Conservation (phyloP, 495 filamentous ascomycete species). For the Aspergillus nidulans region DNA sequence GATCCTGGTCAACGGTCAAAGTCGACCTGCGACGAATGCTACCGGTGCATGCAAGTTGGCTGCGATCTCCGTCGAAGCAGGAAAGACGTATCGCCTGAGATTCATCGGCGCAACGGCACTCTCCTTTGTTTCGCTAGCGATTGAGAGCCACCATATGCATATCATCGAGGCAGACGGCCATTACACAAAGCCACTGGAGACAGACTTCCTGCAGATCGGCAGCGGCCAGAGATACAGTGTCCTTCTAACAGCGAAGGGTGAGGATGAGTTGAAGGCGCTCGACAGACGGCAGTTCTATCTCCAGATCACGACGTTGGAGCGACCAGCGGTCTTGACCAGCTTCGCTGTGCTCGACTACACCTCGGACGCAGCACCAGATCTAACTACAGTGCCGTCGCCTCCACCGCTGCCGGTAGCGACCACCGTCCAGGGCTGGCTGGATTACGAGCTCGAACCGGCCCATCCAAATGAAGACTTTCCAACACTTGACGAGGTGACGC, state of each 20-base stretch:
- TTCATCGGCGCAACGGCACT: constrained; percentile 52
- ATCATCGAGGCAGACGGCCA: constrained; percentile 55
- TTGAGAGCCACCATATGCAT: constrained; percentile 47
- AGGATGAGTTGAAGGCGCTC: constrained; percentile 19
- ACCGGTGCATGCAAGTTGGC: constrained; percentile 40
- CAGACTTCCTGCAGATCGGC: constrained; percentile 48
- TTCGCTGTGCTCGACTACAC: constrained; percentile 53
- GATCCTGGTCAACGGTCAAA: constrained; percentile 45
- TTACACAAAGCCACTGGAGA: constrained; percentile 48
- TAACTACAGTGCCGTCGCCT: constrained; percentile 14
- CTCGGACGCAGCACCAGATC: constrained; percentile 9
- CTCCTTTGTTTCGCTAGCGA: constrained; percentile 43
- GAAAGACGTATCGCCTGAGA: constrained; percentile 54
- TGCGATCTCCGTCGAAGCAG: constrained; percentile 51
- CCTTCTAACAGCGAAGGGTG: constrained; percentile 42
- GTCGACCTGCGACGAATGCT: constrained; percentile 26
- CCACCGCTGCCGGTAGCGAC: constrained; percentile 35
- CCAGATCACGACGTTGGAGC: constrained; percentile 49
- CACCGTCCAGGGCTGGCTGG: constrained; percentile 42
- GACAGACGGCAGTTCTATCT: constrained; percentile 45
- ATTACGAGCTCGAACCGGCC: constrained; percentile 49
- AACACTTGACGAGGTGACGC: constrained; percentile 47
- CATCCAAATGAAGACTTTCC: constrained; percentile 37
- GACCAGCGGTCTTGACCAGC: constrained; percentile 37
- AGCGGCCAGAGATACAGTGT: constrained; percentile 54